Evolutionary conservation across 2,329 filamentous ascomycete genomes (phyloP).

Genomic region (Alternaria longipes): DNA sequence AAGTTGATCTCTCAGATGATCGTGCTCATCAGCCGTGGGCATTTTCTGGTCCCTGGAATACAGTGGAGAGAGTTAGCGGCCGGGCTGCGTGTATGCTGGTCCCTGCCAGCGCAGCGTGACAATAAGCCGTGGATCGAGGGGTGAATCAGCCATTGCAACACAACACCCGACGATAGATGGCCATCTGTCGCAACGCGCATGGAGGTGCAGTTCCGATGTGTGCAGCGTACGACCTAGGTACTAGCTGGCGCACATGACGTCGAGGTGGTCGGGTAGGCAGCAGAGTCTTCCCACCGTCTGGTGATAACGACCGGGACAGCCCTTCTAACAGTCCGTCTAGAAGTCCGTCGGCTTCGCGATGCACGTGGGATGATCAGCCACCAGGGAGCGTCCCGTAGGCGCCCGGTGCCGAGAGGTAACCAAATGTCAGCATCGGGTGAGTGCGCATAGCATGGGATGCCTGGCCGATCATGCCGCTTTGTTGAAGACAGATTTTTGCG

Average conservation of each 20-base stretch:
- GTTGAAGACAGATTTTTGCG: slow-evolving; percentile 1
- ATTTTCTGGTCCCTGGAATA: slow-evolving; percentile 10
- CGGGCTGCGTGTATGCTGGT: slow-evolving; percentile 24
- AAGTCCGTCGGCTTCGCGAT: slow-evolving; percentile 8
- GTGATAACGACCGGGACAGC: slow-evolving; percentile 27
- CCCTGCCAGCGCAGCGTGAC: slow-evolving; percentile 23
- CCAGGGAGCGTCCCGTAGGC: slow-evolving; percentile 26
- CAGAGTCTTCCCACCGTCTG: slow-evolving; percentile 24
- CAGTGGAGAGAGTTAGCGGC: slow-evolving; percentile 22
- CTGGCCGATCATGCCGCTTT: slow-evolving; percentile 23
- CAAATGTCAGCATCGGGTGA: slow-evolving; percentile 3
- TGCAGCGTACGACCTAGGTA: slow-evolving; percentile 7
- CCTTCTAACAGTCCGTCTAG: slow-evolving; percentile 10
- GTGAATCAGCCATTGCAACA: slow-evolving; percentile 2
- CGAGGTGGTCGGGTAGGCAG: slow-evolving; percentile 6
- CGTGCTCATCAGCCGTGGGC: slow-evolving; percentile 12
- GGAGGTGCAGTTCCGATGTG: slow-evolving; percentile 13
- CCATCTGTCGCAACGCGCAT: slow-evolving; percentile 2
- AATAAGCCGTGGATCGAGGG: slow-evolving; percentile 1
- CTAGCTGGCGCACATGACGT: slow-evolving; percentile 25
- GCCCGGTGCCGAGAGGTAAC: slow-evolving; percentile 18
- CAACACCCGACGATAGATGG: slow-evolving; percentile 4
- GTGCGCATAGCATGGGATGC: slow-evolving; percentile 15
- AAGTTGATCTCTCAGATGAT: slow-evolving; percentile 6
- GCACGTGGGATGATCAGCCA: slow-evolving; percentile 33